Percentiles rank a stretch among this genome's conserved stretches.
phyloP scores from a whole-genome alignment of 306 rosid genomes.

The Trifolium subterraneum region DNA sequence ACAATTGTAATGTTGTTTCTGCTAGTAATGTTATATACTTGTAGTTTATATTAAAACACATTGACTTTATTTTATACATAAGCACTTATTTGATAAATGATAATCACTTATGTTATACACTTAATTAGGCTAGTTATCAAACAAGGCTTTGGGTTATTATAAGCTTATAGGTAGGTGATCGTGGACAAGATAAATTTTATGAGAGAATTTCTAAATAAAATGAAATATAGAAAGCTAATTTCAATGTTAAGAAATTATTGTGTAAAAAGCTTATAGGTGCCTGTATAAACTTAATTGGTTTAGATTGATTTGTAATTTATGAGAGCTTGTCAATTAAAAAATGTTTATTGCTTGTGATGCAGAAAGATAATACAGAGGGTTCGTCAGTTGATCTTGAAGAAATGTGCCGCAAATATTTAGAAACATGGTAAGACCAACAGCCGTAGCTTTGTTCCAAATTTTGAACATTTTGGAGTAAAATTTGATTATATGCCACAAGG shows the following conservation, averaged over 20 bases:
- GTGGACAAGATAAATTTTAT: background rate
- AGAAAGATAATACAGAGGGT: conserved; percentile 48
- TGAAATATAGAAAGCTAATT: background rate
- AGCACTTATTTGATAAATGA: background rate
- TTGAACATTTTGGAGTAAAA: conserved; percentile 1
- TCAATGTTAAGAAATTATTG: background rate
- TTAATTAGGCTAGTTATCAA: background rate
- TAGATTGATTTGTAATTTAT: background rate
- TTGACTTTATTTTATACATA: too few relatives aligned
- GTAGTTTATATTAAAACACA: too few relatives aligned
- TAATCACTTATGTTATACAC: background rate
- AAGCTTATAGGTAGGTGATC: background rate
- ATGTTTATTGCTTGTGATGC: conserved; percentile 37
- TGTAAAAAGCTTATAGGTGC: background rate
- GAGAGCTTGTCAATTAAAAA: background rate
- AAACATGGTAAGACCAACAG: conserved; percentile 54
- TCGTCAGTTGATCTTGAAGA: conserved; percentile 52
- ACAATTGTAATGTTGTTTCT: background rate
- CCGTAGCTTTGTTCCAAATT: background rate
- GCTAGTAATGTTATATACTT: background rate
- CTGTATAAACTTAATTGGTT: background rate
- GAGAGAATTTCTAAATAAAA: background rate
- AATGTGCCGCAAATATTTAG: conserved; percentile 59
- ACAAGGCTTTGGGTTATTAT: background rate
- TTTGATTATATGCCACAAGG: background rate